phyloP scores from a whole-genome alignment of 306 rosid genomes.

The Sechiopsis laciniata region DNA sequence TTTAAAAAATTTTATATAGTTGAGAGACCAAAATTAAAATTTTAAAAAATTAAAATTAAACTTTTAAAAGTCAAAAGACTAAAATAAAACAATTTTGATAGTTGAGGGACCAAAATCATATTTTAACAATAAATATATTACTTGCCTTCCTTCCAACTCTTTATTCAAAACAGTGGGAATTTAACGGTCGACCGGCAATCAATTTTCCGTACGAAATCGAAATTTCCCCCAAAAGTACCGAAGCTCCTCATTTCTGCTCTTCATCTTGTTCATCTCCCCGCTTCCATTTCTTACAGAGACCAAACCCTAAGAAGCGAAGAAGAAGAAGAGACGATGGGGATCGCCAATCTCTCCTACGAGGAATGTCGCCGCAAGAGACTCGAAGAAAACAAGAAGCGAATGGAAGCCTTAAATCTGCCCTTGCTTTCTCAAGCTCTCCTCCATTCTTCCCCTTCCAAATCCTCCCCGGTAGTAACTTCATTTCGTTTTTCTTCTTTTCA shows the following conservation, averaged over 20 bases:
- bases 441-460: slow-evolving; percentile 39
- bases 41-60: no score
- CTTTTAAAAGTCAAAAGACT: no score
- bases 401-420: slow-evolving; percentile 68
- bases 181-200: slow-evolving; percentile 39
- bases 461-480: slow-evolving; percentile 4
- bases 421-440: slow-evolving; percentile 52
- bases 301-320: neutral
- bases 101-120: no score
- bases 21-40: no score
- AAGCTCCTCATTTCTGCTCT: neutral
- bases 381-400: slow-evolving; percentile 67
- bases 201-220: neutral
- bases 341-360: slow-evolving; percentile 24
- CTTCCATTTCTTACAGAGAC: neutral
- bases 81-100: no score
- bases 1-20: no score
- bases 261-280: neutral
- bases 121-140: no score
- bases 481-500: neutral
- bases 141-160: no score
- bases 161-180: slow-evolving; percentile 21
- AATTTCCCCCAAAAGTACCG: neutral
- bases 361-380: slow-evolving; percentile 46
- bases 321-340: slow-evolving; percentile 27